phyloP scores from a whole-genome alignment of 2,329 filamentous ascomycete species.

The Clathrospora elynae region DNA sequence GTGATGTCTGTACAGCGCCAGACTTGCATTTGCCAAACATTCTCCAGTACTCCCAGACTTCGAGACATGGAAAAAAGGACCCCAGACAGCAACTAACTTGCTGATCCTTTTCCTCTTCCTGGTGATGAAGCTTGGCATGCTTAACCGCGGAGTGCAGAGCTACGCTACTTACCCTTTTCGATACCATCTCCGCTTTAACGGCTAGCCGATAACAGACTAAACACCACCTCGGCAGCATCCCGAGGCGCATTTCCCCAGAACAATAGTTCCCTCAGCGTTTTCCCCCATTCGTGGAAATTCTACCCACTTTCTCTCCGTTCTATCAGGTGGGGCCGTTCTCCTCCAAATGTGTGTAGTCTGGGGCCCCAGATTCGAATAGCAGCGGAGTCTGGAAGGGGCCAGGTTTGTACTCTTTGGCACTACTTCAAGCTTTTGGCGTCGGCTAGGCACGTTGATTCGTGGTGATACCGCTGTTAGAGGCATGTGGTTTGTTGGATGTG shows the following conservation, averaged over 20 bases:
- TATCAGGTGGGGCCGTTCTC: conserved; percentile 19
- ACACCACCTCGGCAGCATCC: conserved; percentile 17
- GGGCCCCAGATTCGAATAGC: conserved; percentile 34
- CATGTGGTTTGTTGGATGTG: conserved; percentile 2
- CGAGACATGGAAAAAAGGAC: conserved; percentile 22
- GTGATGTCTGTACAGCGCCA: background rate
- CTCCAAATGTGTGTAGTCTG: conserved; percentile 20
- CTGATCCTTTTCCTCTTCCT: conserved; percentile 14
- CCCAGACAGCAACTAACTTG: conserved; percentile 31
- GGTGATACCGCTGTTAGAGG: conserved; percentile 29
- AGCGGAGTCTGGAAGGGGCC: conserved; percentile 10
- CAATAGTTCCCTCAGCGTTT: conserved; percentile 12
- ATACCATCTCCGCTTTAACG: conserved; percentile 18
- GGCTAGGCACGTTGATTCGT: conserved; percentile 37
- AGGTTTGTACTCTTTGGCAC: conserved; percentile 11
- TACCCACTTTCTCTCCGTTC: conserved; percentile 14
- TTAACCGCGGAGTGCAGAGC: conserved; percentile 12
- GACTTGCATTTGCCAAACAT: background rate
- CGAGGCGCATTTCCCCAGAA: conserved; percentile 13
- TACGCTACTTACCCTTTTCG: conserved; percentile 18
- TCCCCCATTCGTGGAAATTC: conserved; percentile 40
- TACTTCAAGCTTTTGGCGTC: conserved; percentile 29
- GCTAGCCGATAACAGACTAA: conserved; percentile 24
- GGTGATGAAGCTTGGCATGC: conserved; percentile 32
- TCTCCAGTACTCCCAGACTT: conserved; percentile 3